These are phyloP conservation scores for Polygonum maritimum DNA, from an alignment of 148 eudicot species.

Conservation along the genomic window DNA sequence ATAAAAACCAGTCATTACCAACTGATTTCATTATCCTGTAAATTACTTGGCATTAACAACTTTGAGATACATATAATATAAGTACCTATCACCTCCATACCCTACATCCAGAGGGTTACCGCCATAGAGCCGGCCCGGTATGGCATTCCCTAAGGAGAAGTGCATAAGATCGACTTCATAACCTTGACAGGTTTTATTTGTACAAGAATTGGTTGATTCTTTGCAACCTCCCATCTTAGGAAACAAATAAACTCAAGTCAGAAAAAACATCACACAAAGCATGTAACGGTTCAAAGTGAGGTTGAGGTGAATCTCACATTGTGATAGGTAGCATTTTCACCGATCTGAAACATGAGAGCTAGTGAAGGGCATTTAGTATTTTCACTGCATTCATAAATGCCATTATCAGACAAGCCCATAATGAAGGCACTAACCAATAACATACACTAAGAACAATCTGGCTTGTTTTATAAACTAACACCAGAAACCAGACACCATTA, in stretches of 20 bases:
- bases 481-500: background rate
- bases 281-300: background rate
- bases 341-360: constrained; percentile 92
- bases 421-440: background rate
- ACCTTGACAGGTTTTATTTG: constrained; percentile 65
- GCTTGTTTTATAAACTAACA: background rate
- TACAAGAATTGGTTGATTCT: constrained; percentile 52
- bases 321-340: constrained; percentile 82
- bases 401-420: background rate
- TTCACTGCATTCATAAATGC: constrained; percentile 36
- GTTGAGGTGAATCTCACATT: constrained; percentile 37
- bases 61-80: background rate
- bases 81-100: constrained; percentile 61
- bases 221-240: constrained; percentile 91
- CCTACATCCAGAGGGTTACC: constrained; percentile 59
- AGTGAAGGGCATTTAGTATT: constrained; percentile 71
- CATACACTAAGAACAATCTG: background rate
- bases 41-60: background rate
- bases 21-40: background rate
- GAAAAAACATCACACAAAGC: background rate
- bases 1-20: background rate
- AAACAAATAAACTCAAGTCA: background rate
- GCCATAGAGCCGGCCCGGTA: constrained; percentile 83
- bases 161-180: constrained; percentile 95
- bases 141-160: constrained; percentile 79